Conservation (phyloP, 371 early-diverging fungal genomes). For the Haplosporangium sp. region DNA sequence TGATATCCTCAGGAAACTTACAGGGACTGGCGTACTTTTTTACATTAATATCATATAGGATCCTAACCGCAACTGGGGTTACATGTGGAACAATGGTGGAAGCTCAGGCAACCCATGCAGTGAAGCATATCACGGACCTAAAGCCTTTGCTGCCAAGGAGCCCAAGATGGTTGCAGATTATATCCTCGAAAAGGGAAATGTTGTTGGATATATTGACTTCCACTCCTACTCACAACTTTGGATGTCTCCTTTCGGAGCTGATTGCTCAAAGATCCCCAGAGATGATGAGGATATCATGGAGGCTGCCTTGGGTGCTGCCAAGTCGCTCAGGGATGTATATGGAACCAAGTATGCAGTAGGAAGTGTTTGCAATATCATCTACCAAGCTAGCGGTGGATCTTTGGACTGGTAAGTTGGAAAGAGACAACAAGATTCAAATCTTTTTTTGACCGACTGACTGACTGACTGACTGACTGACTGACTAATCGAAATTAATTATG, state of each 20-base stretch:
- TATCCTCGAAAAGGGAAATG: constrained; percentile 47
- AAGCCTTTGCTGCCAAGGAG: constrained; percentile 57
- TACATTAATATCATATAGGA: constrained; percentile 17
- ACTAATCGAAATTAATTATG: too few species aligned
- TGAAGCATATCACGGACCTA: constrained; percentile 59
- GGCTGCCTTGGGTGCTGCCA: constrained; percentile 57
- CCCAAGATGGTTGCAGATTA: constrained; percentile 61
- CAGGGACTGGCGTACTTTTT: background rate
- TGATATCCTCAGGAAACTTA: too few species aligned
- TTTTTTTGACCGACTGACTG: background rate
- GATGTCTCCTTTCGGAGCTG: constrained; percentile 59
- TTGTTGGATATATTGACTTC: constrained; percentile 63
- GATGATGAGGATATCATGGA: constrained; percentile 57
- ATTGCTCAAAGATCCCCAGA: constrained; percentile 50
- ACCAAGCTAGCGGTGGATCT: constrained; percentile 60
- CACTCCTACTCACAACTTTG: constrained; percentile 71
- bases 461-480: too few species aligned
- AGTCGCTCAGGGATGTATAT: constrained; percentile 60
- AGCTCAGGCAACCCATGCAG: constrained; percentile 55
- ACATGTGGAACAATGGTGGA: constrained; percentile 51
- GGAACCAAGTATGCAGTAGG: constrained; percentile 65
- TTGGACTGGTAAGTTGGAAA: constrained; percentile 45
- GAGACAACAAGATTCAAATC: background rate
- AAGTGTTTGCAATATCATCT: constrained; percentile 66
- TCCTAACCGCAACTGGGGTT: constrained; percentile 59